Evolutionary conservation across 2,329 filamentous ascomycete genomes (phyloP).

Genomic region (Fusarium pseudoanthophilum): DNA sequence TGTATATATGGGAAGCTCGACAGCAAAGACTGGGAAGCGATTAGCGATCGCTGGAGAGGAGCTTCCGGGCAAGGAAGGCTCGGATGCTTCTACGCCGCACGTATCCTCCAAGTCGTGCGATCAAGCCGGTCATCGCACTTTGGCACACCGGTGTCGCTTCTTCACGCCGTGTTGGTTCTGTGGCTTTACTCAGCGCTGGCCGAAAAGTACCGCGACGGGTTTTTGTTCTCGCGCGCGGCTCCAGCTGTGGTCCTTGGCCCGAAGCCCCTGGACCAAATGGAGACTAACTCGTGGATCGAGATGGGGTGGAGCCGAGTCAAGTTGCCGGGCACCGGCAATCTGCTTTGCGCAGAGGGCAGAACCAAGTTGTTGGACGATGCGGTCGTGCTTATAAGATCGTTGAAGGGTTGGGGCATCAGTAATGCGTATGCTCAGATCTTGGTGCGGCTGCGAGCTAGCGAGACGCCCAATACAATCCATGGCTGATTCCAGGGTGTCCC

Average conservation of each 20-base stretch:
- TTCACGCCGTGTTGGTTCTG: neutral
- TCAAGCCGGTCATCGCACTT: conserved; percentile 18
- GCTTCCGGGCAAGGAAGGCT: conserved; percentile 9
- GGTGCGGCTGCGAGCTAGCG: neutral
- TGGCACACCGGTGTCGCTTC: neutral
- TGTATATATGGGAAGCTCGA: conserved; percentile 22
- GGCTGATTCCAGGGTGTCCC: neutral
- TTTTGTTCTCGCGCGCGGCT: neutral
- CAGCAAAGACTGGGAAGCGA: neutral
- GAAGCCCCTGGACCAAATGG: conserved; percentile 1
- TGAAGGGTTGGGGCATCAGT: conserved; percentile 8
- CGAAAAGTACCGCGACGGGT: neutral
- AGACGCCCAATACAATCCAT: neutral
- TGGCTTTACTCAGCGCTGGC: conserved; percentile 8
- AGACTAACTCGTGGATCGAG: neutral
- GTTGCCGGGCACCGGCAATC: neutral
- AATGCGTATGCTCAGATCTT: conserved; percentile 3
- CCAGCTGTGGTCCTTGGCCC: conserved; percentile 5
- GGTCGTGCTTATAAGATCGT: conserved; percentile 1
- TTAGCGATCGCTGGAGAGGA: neutral
- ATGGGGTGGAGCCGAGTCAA: conserved; percentile 12
- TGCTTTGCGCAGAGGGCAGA: neutral
- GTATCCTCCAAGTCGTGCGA: conserved; percentile 7
- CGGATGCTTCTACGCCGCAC: conserved; percentile 17
- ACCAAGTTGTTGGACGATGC: neutral